phyloP scores from a whole-genome alignment of 1,284 basidiomycete species.

The Cronartium ribicola region DNA sequence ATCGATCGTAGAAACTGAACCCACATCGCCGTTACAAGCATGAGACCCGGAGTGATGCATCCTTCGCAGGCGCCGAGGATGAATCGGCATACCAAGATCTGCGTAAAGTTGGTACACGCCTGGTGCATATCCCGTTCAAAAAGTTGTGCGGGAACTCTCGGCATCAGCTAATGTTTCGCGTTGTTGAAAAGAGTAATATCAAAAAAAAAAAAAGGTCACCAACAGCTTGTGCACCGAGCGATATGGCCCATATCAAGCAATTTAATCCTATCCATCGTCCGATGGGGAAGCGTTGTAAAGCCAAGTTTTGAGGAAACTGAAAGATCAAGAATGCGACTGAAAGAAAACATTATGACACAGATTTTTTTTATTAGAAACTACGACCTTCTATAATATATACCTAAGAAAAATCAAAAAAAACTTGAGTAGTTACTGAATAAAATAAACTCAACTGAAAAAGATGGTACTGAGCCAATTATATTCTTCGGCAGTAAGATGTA shows the following conservation, averaged over 20 bases:
- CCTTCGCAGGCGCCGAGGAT: constrained; percentile 10
- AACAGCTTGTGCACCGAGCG: background rate
- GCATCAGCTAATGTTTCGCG: background rate
- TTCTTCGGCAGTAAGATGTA: background rate
- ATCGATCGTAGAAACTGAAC: background rate
- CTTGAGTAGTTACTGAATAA: background rate
- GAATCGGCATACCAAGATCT: constrained; percentile 8
- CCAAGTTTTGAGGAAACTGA: constrained; percentile 11
- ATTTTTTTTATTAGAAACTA: background rate
- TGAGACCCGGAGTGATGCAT: constrained; percentile 1
- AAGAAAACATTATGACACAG: background rate
- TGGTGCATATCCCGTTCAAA: background rate
- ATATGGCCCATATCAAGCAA: background rate
- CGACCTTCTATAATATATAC: background rate
- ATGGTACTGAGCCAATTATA: constrained; percentile 15
- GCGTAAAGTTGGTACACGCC: constrained; percentile 10
- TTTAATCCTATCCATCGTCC: constrained; percentile 1
- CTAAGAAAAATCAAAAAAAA: background rate
- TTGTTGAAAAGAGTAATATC: background rate
- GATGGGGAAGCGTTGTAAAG: background rate
- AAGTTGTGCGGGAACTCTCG: background rate
- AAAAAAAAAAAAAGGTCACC: background rate
- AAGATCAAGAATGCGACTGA: constrained; percentile 7
- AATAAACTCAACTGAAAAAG: constrained; percentile 8
- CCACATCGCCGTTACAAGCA: constrained; percentile 4